phyloP scores from a whole-genome alignment of 202 grass and related monocot genomes.

The Schoenoplectus triqueter region DNA sequence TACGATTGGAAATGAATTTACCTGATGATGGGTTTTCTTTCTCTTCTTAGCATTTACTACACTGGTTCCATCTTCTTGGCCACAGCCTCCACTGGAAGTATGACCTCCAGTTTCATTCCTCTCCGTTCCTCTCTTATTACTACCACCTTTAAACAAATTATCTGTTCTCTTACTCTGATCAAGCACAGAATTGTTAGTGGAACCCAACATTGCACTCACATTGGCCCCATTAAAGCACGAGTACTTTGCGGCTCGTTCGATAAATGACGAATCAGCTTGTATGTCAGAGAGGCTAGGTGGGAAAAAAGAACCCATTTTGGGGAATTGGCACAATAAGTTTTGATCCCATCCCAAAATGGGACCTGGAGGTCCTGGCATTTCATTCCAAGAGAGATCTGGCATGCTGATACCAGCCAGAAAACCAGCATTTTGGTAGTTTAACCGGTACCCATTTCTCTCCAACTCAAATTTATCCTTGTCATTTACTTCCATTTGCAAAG shows the following conservation, averaged over 20 bases:
- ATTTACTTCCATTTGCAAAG: constrained; percentile 44
- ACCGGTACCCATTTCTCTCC: constrained; percentile 37
- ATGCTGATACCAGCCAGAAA: constrained; percentile 41
- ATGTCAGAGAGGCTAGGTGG: constrained; percentile 34
- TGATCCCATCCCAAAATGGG: constrained; percentile 30
- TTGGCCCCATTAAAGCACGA: constrained; percentile 53
- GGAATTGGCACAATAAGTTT: constrained; percentile 25
- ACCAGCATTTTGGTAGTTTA: constrained; percentile 34
- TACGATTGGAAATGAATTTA: neutral
- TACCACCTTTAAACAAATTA: constrained; percentile 27
- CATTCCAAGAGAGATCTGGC: constrained; percentile 28
- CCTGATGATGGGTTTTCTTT: constrained; percentile 53
- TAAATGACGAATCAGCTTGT: constrained; percentile 41
- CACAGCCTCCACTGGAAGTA: constrained; percentile 41
- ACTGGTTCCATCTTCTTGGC: constrained; percentile 38
- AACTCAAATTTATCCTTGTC: constrained; percentile 45
- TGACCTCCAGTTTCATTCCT: constrained; percentile 39
- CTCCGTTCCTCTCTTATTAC: constrained; percentile 35
- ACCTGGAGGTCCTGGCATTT: constrained; percentile 5
- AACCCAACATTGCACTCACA: constrained; percentile 44
- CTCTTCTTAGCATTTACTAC: constrained; percentile 53
- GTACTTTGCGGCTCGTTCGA: constrained; percentile 46
- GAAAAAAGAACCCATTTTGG: constrained; percentile 21
- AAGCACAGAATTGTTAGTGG: constrained; percentile 41
- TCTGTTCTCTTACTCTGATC: constrained; percentile 32